phyloP scores from a whole-genome alignment of 345 rosid genomes.

The Boechera divaricarpa region DNA sequence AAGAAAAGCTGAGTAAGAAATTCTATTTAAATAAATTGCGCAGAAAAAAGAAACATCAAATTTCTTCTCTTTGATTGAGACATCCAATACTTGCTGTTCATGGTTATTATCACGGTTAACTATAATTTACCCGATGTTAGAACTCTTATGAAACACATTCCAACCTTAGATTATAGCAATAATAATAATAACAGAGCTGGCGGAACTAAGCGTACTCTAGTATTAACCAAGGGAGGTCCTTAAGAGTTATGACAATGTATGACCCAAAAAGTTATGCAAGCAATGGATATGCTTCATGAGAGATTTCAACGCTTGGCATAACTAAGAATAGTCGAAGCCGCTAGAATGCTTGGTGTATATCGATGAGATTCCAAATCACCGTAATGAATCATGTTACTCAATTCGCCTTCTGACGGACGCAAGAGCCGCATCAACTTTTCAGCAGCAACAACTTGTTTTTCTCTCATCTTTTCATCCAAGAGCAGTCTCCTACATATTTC shows the following conservation, averaged over 20 bases:
- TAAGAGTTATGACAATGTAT: neutral
- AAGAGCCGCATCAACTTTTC: conserved; percentile 61
- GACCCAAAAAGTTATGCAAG: neutral
- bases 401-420: conserved; percentile 49
- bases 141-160: neutral
- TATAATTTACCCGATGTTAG: neutral
- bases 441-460: conserved; percentile 66
- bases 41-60: too few relatives aligned
- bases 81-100: neutral
- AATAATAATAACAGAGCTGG: neutral
- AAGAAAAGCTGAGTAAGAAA: too few relatives aligned
- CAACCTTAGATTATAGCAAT: neutral
- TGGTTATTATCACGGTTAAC: too few relatives aligned
- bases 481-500: conserved; percentile 63
- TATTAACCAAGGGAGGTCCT: neutral
- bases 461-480: conserved; percentile 49
- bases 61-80: too few relatives aligned
- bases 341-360: conserved; percentile 67
- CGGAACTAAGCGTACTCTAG: neutral
- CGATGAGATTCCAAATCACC: conserved; percentile 26
- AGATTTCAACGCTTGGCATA: conserved; percentile 40
- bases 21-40: too few relatives aligned
- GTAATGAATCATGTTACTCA: conserved; percentile 34
- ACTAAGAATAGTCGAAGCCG: conserved; percentile 68
- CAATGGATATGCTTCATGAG: neutral